These are phyloP conservation scores for Acanthamoeba sp. DNA, from an alignment of 208 protist species.

Conservation along the genomic window DNA sequence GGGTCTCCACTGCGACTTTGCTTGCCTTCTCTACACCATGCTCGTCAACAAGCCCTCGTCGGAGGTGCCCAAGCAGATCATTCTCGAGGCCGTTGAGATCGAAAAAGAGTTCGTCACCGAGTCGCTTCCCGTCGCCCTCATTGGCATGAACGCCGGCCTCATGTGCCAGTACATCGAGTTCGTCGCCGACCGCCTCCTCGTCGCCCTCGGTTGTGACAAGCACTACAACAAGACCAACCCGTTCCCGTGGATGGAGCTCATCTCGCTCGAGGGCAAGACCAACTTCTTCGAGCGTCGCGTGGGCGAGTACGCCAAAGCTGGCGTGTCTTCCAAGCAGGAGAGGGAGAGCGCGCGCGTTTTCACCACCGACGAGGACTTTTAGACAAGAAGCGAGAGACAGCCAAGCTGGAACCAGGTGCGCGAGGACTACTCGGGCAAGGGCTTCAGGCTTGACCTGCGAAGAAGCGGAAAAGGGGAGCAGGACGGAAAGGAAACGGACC, in stretches of 20 bases:
- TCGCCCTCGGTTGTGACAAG: constrained; percentile 96
- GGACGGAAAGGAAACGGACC: background rate
- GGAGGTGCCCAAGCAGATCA: constrained; percentile 92
- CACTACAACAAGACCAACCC: constrained; percentile 98
- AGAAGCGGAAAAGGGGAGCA: background rate
- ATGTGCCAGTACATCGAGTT: constrained; percentile 99
- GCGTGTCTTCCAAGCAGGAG: constrained; percentile 91
- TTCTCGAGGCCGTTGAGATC: constrained; percentile 96
- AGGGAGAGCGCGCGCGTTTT: constrained; percentile 88
- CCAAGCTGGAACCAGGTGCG: background rate
- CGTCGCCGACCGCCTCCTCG: constrained; percentile 98
- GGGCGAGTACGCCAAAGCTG: constrained; percentile 98
- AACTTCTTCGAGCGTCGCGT: constrained; percentile 99
- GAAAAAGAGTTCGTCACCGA: constrained; percentile 98
- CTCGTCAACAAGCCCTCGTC: constrained; percentile 94
- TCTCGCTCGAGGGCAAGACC: constrained; percentile 98
- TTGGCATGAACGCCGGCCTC: constrained; percentile 98
- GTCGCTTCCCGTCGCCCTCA: constrained; percentile 97
- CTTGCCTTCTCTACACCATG: constrained; percentile 96
- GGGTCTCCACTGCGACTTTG: constrained; percentile 99
- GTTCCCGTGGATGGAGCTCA: constrained; percentile 99
- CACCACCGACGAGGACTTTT: constrained; percentile 95
- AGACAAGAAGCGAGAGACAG: background rate
- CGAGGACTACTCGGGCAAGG: no score
- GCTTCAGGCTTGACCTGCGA: background rate